Evolutionary conservation across 495 filamentous ascomycete species (phyloP).

Genomic region (Astrocystis sublimbata): DNA sequence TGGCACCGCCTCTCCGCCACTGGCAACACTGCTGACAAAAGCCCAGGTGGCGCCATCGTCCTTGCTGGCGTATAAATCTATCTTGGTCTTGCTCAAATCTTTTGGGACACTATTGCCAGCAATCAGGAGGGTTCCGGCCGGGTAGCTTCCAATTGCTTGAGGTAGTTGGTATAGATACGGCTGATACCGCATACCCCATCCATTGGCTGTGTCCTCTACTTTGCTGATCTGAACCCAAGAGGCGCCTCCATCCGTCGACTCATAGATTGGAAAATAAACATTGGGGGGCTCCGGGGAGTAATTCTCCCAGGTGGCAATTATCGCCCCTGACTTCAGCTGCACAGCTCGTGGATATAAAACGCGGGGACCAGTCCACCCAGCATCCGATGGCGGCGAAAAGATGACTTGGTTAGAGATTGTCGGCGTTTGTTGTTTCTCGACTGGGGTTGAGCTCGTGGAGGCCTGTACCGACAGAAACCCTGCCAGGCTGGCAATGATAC

Average conservation of each 20-base stretch:
- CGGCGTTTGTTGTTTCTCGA: neutral
- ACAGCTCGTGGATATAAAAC: constrained; percentile 56
- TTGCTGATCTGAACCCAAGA: constrained; percentile 63
- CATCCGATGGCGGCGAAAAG: constrained; percentile 40
- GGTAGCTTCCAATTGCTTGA: constrained; percentile 54
- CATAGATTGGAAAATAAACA: constrained; percentile 66
- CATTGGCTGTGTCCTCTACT: constrained; percentile 63
- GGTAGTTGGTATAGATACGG: constrained; percentile 65
- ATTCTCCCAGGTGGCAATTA: constrained; percentile 69
- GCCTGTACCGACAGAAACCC: neutral
- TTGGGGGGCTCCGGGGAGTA: constrained; percentile 57
- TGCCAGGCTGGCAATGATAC: neutral
- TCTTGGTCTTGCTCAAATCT: constrained; percentile 61
- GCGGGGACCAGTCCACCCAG: constrained; percentile 45
- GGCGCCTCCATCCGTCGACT: constrained; percentile 59
- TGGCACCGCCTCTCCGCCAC: constrained; percentile 61
- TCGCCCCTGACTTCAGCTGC: constrained; percentile 48
- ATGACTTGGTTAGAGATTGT: constrained; percentile 39
- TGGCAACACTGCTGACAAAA: constrained; percentile 65
- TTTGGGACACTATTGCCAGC: constrained; percentile 65
- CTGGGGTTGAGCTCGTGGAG: constrained; percentile 2
- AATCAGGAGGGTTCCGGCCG: constrained; percentile 60
- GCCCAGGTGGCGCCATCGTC: constrained; percentile 63
- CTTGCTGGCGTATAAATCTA: constrained; percentile 65
- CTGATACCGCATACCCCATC: constrained; percentile 66